Percentiles rank a stretch among this genome's conserved stretches.
Evolutionary conservation across 495 filamentous ascomycete species (phyloP).

Genomic region (Neurospora sp.): DNA sequence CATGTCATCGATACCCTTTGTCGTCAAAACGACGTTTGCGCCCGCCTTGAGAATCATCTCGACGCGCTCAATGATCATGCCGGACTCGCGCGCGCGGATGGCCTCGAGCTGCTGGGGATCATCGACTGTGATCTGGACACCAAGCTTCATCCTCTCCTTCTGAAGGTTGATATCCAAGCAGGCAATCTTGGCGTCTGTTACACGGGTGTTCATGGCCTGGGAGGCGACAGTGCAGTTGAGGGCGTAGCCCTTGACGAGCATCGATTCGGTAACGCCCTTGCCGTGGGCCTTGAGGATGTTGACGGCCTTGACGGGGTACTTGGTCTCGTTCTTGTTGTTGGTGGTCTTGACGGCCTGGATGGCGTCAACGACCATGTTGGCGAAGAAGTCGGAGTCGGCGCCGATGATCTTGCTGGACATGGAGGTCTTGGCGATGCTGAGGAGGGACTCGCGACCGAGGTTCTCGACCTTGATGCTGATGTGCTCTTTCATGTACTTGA

Average conservation of each 20-base stretch:
- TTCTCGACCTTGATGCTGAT: conserved; percentile 89
- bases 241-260: conserved; percentile 92
- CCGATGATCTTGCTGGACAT: conserved; percentile 99
- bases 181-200: conserved; percentile 93
- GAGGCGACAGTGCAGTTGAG: conserved; percentile 98
- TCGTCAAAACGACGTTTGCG: conserved; percentile 92
- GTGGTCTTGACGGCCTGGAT: conserved; percentile 90
- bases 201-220: conserved; percentile 91
- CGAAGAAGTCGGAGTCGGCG: conserved; percentile 90
- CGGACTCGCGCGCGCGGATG: conserved; percentile 82
- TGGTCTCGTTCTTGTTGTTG: conserved; percentile 80
- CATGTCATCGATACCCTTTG: conserved; percentile 97
- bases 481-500: conserved; percentile 98
- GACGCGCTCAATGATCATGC: conserved; percentile 87
- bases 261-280: conserved; percentile 79
- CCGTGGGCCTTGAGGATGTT: conserved; percentile 98
- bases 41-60: conserved; percentile 97
- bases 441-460: conserved; percentile 75
- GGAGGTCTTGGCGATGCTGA: conserved; percentile 96
- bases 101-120: conserved; percentile 95
- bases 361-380: conserved; percentile 92
- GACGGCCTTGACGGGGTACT: conserved; percentile 98
- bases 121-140: conserved; percentile 95
- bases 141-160: conserved; percentile 97
- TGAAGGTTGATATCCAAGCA: conserved; percentile 97